Percentiles rank a stretch among this genome's conserved stretches.
Evolutionary conservation across 768 basidiomycete species (phyloP).

Genomic region (Pluteus cervinus): DNA sequence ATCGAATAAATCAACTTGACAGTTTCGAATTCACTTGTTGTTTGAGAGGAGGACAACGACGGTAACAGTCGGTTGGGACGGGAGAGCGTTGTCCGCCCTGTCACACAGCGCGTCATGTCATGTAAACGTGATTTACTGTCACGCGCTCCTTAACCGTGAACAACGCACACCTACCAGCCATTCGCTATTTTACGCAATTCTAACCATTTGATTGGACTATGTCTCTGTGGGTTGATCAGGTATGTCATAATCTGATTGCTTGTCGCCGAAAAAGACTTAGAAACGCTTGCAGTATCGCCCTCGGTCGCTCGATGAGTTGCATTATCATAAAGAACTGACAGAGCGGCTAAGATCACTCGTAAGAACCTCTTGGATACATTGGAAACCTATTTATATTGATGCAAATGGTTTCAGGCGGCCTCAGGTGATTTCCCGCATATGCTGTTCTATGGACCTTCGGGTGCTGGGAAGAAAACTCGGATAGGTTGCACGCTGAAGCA

Average conservation of each 20-base stretch:
- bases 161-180: no score
- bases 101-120: conserved; percentile 16
- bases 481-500: conserved; percentile 86
- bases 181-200: no score
- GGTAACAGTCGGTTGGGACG: no score
- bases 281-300: conserved; percentile 69
- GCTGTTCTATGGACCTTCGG: conserved; percentile 95
- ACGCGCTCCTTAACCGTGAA: conserved; percentile 4
- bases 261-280: not conserved
- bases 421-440: conserved; percentile 97
- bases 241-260: conserved; percentile 15
- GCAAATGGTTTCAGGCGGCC: conserved; percentile 46
- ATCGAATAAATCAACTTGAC: no score
- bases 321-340: conserved; percentile 83
- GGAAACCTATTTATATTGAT: conserved; percentile 1
- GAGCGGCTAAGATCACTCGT: conserved; percentile 76
- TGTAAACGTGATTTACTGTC: conserved; percentile 10
- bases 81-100: no score
- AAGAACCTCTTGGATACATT: conserved; percentile 8
- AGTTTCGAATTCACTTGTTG: no score
- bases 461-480: conserved; percentile 97
- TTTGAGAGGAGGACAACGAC: no score
- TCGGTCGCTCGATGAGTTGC: conserved; percentile 73
- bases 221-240: conserved; percentile 71
- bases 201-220: no score